Evolutionary conservation across 257 asterid genomes (phyloP).

Genomic region (Ocimum tenuiflorum): DNA sequence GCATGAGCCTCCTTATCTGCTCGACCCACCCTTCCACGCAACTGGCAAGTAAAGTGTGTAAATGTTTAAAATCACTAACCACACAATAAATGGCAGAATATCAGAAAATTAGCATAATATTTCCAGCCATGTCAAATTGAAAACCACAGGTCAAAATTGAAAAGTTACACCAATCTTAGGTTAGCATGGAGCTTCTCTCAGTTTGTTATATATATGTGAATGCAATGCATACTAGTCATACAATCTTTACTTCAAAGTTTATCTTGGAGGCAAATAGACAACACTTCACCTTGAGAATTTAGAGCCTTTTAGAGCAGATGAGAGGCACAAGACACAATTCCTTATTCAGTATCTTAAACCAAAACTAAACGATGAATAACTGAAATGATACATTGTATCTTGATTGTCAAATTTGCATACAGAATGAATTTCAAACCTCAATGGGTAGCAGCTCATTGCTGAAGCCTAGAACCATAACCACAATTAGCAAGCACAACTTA

Average conservation of each 20-base stretch:
- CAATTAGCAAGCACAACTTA: conserved; percentile 3
- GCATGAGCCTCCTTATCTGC: conserved; percentile 99
- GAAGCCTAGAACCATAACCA: not conserved
- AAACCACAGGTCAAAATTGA: not conserved
- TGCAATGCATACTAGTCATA: not conserved
- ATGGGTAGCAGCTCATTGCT: not conserved
- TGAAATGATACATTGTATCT: not conserved
- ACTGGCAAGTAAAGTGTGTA: conserved; percentile 35
- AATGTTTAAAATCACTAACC: conserved; percentile 11
- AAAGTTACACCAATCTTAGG: not conserved
- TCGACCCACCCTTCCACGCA: conserved; percentile 98
- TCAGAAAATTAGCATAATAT: not conserved
- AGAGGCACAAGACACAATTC: not conserved
- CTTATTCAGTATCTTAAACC: not conserved
- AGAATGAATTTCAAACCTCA: not conserved
- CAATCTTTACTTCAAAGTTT: conserved; percentile 1
- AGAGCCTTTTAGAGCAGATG: not conserved
- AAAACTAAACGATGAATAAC: not conserved
- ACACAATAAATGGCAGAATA: not conserved
- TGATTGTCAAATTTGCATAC: not conserved
- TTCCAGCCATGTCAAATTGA: not conserved
- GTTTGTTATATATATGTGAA: not conserved
- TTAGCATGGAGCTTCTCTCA: conserved; percentile 1
- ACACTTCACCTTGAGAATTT: not conserved
- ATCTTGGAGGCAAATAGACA: not conserved